Conservation (phyloP, 768 basidiomycete genomes). For the Leccinum disarticulatum region DNA sequence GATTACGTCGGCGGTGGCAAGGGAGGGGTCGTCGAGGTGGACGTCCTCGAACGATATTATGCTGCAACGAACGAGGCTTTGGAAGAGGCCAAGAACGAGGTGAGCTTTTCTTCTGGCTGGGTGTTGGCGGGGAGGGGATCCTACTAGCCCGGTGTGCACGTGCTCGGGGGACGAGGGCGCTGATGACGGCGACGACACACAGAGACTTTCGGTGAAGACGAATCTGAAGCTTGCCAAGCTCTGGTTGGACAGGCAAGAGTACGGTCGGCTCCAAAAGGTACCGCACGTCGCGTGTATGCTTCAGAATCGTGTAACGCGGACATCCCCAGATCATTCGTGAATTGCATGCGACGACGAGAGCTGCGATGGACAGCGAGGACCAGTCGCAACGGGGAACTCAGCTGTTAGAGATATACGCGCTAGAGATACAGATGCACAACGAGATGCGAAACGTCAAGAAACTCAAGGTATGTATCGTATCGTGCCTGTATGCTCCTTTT, state of each 20-base stretch:
- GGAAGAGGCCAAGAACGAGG: conserved; percentile 95
- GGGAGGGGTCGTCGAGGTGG: conserved; percentile 75
- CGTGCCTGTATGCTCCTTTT: not conserved
- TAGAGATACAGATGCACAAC: conserved; percentile 99
- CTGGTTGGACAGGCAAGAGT: conserved; percentile 96
- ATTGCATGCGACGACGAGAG: conserved; percentile 63
- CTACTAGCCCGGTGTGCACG: not conserved
- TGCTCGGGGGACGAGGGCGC: not conserved
- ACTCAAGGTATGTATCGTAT: conserved; percentile 62
- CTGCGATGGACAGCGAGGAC: conserved; percentile 65
- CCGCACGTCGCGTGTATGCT: conserved; percentile 5
- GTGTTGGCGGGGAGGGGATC: not conserved
- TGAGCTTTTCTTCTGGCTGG: conserved; percentile 32
- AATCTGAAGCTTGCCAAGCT: conserved; percentile 96
- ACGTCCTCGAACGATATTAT: conserved; percentile 92
- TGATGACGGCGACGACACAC: conserved; percentile 3
- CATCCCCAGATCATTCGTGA: conserved; percentile 67
- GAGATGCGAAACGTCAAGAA: conserved; percentile 96
- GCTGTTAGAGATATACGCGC: conserved; percentile 93
- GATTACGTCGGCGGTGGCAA: conserved; percentile 96
- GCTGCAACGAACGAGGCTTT: conserved; percentile 88
- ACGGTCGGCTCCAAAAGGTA: conserved; percentile 77
- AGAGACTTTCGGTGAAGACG: conserved; percentile 94
- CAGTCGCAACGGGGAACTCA: conserved; percentile 94
- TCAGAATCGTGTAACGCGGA: not conserved